Evolutionary conservation across 176 grass and related monocot species (phyloP).

Genomic region (Metroxylon sagu): DNA sequence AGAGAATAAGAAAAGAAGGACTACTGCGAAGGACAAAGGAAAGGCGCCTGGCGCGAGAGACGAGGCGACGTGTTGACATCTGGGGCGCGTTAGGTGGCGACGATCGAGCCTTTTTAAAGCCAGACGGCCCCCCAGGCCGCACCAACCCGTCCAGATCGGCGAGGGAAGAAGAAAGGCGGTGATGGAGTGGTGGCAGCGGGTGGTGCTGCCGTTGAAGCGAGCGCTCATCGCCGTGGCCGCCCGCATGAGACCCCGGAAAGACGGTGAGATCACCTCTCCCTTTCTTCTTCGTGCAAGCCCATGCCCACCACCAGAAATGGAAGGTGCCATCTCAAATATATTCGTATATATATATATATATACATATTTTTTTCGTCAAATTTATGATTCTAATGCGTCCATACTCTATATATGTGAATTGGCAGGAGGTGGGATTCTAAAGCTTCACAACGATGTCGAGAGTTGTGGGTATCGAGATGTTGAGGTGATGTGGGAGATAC

Average conservation of each 20-base stretch:
- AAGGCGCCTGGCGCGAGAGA: conserved; percentile 24
- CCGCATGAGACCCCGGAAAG: conserved; percentile 25
- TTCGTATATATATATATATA: no score
- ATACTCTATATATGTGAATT: no score
- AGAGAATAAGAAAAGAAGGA: no score
- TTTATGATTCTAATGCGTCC: no score
- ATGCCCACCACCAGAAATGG: no score
- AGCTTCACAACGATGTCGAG: conserved; percentile 47
- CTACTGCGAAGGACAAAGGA: not conserved
- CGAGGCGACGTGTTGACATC: conserved; percentile 36
- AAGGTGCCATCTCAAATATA: no score
- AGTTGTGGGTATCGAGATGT: conserved; percentile 55
- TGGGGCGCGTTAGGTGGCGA: conserved; percentile 20
- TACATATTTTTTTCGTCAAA: no score
- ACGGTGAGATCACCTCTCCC: conserved; percentile 16
- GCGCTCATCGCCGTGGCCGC: conserved; percentile 36
- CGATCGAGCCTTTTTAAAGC: not conserved
- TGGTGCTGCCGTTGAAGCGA: conserved; percentile 36
- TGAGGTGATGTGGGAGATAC: conserved; percentile 71
- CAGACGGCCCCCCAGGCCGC: not conserved
- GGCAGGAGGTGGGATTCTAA: conserved; percentile 27
- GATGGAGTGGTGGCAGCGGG: conserved; percentile 59
- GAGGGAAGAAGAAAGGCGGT: no score
- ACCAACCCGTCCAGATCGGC: not conserved
- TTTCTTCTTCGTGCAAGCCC: no score